Base-by-base conservation (phyloP, 2,329 filamentous ascomycete species). In the Cytospora leucostoma region DNA sequence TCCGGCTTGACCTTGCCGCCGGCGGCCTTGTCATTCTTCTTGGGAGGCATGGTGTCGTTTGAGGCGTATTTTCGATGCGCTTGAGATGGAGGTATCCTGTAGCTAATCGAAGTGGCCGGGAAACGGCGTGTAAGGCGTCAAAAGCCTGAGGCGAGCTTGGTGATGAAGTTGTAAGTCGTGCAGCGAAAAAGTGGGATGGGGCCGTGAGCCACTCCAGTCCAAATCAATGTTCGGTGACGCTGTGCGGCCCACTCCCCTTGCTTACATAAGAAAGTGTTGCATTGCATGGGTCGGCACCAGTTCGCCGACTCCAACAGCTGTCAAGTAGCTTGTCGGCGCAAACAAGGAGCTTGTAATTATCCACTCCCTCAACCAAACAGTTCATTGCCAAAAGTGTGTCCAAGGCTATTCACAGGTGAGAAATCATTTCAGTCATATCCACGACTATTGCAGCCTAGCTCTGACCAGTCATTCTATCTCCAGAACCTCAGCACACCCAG, bases 21-120 rank as follows among this genome's bases (percentile, higher is more conserved):
- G 57, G 68, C 73, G 62, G 71, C 78, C 69, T 85, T 81, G 61
- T 85, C 81, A 63, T 78, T 75, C 71, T 83, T 84, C 76, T 93
- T 93, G 64, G 90, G 90, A 75, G 90, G 81, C 90, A 93, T 93
- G 71, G 71, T 86, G 80, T 78, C 74, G 71, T 70, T 67, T 32
- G 19, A 11, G 19, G 5, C 33, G 27, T 15, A 1, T 21, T 10
- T 5, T 7, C 17, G 27, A n/a, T 61, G 13, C 33, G 17, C 15
- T 10, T 12, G 19, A 12, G 1, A 19, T 47, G n/a, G 12, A 10
- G 44, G 5, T 10, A 21, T 19, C 12, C 44, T 19, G n/a, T 21
- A 11, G 44, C 8, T 21, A 12, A 19, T 6, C n/a, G 44, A 21
- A 21, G 21, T 21, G 44, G 44, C 44, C 44, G 44, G n/a, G 44